Conservation (phyloP, 768 basidiomycete species). For the Rhizopogon rudus region DNA sequence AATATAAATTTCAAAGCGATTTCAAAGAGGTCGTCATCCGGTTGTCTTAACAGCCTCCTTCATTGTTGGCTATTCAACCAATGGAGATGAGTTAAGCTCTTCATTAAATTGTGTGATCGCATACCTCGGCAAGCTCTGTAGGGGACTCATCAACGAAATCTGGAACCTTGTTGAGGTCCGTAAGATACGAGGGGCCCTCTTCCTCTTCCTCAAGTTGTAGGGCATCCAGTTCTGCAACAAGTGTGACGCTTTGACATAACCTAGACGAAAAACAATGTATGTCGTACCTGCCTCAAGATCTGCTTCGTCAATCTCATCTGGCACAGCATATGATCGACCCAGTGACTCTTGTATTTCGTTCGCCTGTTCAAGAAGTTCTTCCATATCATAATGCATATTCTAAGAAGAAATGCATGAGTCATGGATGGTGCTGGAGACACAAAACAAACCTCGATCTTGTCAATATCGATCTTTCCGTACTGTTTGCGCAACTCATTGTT, state of each 20-base stretch:
- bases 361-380: conserved; percentile 92
- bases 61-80: conserved; percentile 31
- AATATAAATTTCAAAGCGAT: not conserved
- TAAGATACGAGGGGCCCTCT: conserved; percentile 84
- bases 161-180: conserved; percentile 81
- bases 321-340: conserved; percentile 90
- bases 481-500: conserved; percentile 97
- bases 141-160: conserved; percentile 92
- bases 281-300: conserved; percentile 89
- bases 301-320: conserved; percentile 96
- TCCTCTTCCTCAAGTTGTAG: conserved; percentile 89
- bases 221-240: conserved; percentile 79
- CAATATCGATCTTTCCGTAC: conserved; percentile 95
- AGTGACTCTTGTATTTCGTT: conserved; percentile 97
- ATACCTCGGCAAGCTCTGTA: conserved; percentile 59
- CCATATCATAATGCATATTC: conserved; percentile 98
- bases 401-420: conserved; percentile 25
- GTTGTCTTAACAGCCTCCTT: conserved; percentile 57
- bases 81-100: not conserved
- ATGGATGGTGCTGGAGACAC: not conserved
- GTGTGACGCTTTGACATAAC: conserved; percentile 1
- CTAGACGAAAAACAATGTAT: not conserved
- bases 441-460: conserved; percentile 88
- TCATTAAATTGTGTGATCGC: conserved; percentile 9
- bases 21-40: conserved; percentile 15